phyloP scores from a whole-genome alignment of 2,329 filamentous ascomycete species.

The Phyllosticta citrichinensis region DNA sequence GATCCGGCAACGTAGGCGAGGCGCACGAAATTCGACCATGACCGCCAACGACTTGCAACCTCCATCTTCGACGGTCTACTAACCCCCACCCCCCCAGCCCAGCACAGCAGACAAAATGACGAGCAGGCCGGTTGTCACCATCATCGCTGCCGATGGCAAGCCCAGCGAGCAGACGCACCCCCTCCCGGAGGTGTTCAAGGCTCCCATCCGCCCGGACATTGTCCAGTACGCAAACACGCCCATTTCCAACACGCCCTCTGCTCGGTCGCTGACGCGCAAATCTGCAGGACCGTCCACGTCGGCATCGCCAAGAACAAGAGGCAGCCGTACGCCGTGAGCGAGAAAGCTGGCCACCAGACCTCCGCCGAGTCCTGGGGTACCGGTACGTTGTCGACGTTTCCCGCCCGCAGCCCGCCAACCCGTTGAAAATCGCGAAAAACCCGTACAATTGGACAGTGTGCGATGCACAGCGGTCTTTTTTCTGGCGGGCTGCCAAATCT shows the following conservation, averaged over 20 bases:
- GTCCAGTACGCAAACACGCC: conserved; percentile 58
- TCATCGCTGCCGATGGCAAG: conserved; percentile 93
- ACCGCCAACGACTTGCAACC: conserved; percentile 1
- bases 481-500: neutral
- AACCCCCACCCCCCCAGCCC: neutral
- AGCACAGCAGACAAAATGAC: conserved; percentile 34
- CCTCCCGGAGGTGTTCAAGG: conserved; percentile 92
- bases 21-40: conserved; percentile 1
- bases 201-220: conserved; percentile 97
- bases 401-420: conserved; percentile 8
- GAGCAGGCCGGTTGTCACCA: conserved; percentile 93
- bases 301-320: conserved; percentile 99
- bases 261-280: conserved; percentile 23
- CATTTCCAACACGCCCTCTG: neutral
- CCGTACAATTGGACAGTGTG: conserved; percentile 6
- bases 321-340: conserved; percentile 98
- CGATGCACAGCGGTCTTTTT: neutral
- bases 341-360: conserved; percentile 99
- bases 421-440: conserved; percentile 15
- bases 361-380: conserved; percentile 99
- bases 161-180: conserved; percentile 80
- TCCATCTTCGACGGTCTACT: conserved; percentile 9
- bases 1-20: conserved; percentile 1
- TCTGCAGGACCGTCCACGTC: conserved; percentile 66
- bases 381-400: conserved; percentile 52